Base-by-base conservation (phyloP, 805 yeast genomes). In the Ascoidea rubescens region DNA sequence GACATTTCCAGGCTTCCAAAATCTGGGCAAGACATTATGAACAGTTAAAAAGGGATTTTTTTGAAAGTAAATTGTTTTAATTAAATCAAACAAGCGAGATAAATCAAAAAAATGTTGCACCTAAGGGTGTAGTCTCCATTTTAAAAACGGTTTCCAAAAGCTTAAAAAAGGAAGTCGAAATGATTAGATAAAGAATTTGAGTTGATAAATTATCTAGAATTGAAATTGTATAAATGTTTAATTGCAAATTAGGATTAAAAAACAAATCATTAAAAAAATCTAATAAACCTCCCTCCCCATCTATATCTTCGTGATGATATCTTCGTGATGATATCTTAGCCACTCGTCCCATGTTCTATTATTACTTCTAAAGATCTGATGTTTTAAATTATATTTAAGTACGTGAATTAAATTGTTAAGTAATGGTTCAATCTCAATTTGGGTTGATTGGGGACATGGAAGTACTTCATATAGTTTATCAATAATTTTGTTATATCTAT, bases 171-270 rank as follows among this genome's bases (percentile, higher is more conserved):
- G 95, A 84, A 4, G 84, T 84, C 31, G 77, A 72, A 5, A 87
- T 84, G 45, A 89, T 77, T 2, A 83, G 71, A 55, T 93, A 72
- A 52, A 90, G 69, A 17, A 90, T 70, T 62, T 90, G 97, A 1
- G 89, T 78, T 0, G 96, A 79, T 51, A 90, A 71, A 58, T 87
- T 87, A 61, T 89, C 96, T 54, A 89, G 67, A 1, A 87, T 76
- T 0, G 95, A 89, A 46, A 89, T 66, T 0, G 89, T 75, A 58
- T 82, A 81, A 52, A 84, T 69, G 31, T 82, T 68, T 46, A 84
- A 68, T 60, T 84, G 88, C 17, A 80, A 74, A 59, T 86, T 74
- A 21, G 80, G 74, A 1, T 84, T 79, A 30, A 79, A 64, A 56
- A 73, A 68, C 46, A 72, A 75, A 8, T 83, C 79, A 1, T 85